Evolutionary conservation across 1,139 yeast genomes (phyloP).

Genomic region (Pichia sp.): DNA sequence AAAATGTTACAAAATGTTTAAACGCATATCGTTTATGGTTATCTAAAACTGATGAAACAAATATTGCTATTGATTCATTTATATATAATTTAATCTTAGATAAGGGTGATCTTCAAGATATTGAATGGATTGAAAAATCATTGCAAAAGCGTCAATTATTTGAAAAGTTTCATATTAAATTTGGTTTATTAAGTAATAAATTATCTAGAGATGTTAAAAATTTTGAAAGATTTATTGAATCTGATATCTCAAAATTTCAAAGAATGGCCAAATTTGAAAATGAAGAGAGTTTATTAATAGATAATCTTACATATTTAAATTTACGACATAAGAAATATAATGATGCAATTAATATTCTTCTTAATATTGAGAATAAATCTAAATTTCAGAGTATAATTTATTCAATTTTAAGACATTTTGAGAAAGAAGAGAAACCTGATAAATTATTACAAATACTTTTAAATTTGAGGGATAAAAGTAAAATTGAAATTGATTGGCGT

Average conservation of each 20-base stretch:
- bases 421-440: constrained; percentile 14
- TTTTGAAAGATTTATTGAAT: constrained; percentile 8
- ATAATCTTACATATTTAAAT: constrained; percentile 18
- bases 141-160: constrained; percentile 11
- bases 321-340: constrained; percentile 15
- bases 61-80: constrained; percentile 19
- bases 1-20: constrained; percentile 19
- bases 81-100: constrained; percentile 17
- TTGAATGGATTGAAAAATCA: constrained; percentile 18
- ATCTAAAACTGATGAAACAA: constrained; percentile 15
- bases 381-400: constrained; percentile 11
- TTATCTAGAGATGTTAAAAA: constrained; percentile 5
- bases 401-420: constrained; percentile 15
- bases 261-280: constrained; percentile 7
- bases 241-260: constrained; percentile 4
- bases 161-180: constrained; percentile 12
- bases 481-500: constrained; percentile 11
- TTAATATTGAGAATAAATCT: constrained; percentile 4
- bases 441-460: constrained; percentile 9
- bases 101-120: constrained; percentile 17
- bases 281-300: constrained; percentile 7
- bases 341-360: constrained; percentile 9
- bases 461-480: constrained; percentile 6
- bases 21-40: constrained; percentile 24
- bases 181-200: constrained; percentile 13